These are phyloP conservation scores for Dactylellina parvicollis DNA, from an alignment of 2,329 filamentous ascomycete species.

Conservation along the genomic window DNA sequence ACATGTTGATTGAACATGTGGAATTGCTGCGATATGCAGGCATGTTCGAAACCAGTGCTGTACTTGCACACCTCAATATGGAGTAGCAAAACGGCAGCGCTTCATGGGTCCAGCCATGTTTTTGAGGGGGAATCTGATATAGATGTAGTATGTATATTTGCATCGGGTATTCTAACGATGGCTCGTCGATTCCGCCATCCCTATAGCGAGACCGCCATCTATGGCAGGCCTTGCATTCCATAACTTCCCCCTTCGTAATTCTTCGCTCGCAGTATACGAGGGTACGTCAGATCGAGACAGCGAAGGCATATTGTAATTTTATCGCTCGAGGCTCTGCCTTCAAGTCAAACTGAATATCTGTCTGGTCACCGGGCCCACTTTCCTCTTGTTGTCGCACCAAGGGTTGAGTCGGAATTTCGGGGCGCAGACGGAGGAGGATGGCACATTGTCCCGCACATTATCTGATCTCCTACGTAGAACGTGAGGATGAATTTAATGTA, in stretches of 20 bases:
- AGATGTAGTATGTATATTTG: constrained; percentile 18
- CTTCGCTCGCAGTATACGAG: constrained; percentile 1
- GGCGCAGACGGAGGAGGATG: constrained; percentile 14
- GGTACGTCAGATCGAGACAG: background rate
- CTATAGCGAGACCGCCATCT: background rate
- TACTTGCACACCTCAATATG: no score
- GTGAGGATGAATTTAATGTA: constrained; percentile 7
- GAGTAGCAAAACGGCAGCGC: background rate
- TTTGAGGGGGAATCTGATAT: constrained; percentile 3
- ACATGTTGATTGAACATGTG: no score
- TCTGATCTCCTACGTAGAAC: background rate
- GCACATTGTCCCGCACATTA: background rate
- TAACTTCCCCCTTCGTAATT: background rate
- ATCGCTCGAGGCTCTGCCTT: constrained; percentile 17
- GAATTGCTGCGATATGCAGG: no score
- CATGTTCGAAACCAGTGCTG: no score
- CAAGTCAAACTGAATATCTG: constrained; percentile 8
- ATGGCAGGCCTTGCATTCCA: constrained; percentile 19
- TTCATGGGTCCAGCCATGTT: background rate
- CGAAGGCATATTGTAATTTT: background rate
- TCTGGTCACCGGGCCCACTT: constrained; percentile 45
- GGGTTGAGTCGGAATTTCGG: constrained; percentile 16
- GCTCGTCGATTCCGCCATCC: constrained; percentile 12
- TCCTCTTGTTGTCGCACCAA: constrained; percentile 25
- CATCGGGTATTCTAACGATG: constrained; percentile 14